Percentiles rank a stretch among this genome's conserved stretches.
Conservation (phyloP, 1,284 basidiomycete genomes). For the Heimioporus retisporus region DNA sequence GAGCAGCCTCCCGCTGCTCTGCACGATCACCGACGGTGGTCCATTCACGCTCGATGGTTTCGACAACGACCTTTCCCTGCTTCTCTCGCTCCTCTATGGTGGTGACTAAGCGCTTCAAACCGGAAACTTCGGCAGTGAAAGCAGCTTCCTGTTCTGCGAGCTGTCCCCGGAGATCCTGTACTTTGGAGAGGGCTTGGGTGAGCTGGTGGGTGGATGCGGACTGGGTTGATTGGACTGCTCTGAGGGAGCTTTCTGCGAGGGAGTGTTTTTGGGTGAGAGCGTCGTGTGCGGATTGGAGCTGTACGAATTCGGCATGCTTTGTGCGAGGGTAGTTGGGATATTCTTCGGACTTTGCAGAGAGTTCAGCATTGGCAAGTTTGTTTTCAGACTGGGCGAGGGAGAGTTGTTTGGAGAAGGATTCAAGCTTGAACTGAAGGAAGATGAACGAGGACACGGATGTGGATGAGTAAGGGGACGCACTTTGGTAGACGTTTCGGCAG, state of each 20-base stretch:
- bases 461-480: constrained; percentile 42
- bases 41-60: no score
- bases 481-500: constrained; percentile 76
- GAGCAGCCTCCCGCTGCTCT: no score
- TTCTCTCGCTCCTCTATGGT: no score
- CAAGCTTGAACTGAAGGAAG: constrained; percentile 75
- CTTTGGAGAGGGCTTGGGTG: no score
- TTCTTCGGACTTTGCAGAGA: constrained; percentile 75
- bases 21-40: no score
- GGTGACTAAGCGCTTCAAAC: no score
- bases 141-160: no score
- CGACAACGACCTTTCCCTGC: no score
- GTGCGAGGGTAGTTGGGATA: constrained; percentile 77
- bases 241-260: constrained; percentile 71
- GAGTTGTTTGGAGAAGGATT: constrained; percentile 83
- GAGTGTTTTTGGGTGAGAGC: constrained; percentile 70
- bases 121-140: no score
- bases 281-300: constrained; percentile 30
- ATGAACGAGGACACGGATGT: background rate
- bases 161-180: no score
- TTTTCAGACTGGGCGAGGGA: constrained; percentile 77
- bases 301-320: constrained; percentile 80
- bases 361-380: constrained; percentile 71
- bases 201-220: constrained; percentile 70
- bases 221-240: constrained; percentile 77